A percentile compares a stretch with the other conserved stretches of the same genome.
Evolutionary conservation across 2,329 filamentous ascomycete species (phyloP).

Genomic region (Scytalidium sp.): DNA sequence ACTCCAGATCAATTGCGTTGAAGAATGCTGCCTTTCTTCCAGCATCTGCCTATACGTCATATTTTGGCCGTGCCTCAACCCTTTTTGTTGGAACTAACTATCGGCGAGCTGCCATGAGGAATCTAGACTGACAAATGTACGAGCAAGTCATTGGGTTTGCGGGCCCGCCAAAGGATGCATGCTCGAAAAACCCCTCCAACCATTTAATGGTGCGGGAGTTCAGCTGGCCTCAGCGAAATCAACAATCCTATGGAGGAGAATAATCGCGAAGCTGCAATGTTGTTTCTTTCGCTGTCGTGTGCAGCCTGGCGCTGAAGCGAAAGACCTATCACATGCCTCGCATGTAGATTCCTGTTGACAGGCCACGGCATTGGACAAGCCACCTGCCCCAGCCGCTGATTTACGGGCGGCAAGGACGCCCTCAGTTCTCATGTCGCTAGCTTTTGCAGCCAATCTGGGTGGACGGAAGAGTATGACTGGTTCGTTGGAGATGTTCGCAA

Average conservation of each 20-base stretch:
- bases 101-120: too few relatives aligned
- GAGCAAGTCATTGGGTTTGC: too few relatives aligned
- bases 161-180: too few relatives aligned
- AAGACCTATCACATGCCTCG: background rate
- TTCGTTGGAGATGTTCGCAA: too few relatives aligned
- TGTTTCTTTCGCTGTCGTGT: background rate
- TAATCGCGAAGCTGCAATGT: background rate
- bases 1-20: too few relatives aligned
- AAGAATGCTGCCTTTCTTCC: too few relatives aligned
- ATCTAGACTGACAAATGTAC: too few relatives aligned
- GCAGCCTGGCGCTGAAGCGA: background rate
- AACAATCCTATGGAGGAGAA: background rate
- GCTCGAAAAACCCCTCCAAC: too few relatives aligned
- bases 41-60: too few relatives aligned
- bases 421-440: background rate
- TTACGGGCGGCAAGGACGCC: background rate
- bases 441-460: background rate
- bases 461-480: background rate
- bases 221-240: background rate
- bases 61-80: too few relatives aligned
- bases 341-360: background rate
- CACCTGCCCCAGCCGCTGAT: background rate
- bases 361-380: background rate
- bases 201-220: background rate
- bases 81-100: too few relatives aligned